Evolutionary conservation across 192 early-diverging fungal species (phyloP).

Genomic region (Lobulomyces angularis): DNA sequence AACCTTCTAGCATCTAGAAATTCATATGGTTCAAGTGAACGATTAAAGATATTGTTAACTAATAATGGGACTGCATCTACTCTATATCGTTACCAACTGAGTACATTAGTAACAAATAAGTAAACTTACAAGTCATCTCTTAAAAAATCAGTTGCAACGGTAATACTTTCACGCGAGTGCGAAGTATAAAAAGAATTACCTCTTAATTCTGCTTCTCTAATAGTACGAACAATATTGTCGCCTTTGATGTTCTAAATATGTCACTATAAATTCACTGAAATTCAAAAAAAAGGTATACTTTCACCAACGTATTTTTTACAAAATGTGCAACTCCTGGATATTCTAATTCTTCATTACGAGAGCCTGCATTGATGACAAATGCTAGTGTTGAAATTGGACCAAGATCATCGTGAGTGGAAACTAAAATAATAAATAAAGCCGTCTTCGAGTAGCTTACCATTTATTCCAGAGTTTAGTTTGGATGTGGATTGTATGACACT

Average conservation of each 20-base stretch:
- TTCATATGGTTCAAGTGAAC: slow-evolving; percentile 75
- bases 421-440: too few relatives aligned
- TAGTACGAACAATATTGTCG: slow-evolving; percentile 72
- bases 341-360: slow-evolving; percentile 63
- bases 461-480: too few relatives aligned
- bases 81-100: slow-evolving; percentile 41
- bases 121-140: slow-evolving; percentile 70
- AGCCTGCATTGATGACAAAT: slow-evolving; percentile 77
- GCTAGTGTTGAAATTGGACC: slow-evolving; percentile 69
- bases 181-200: slow-evolving; percentile 73
- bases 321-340: slow-evolving; percentile 78
- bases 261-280: too few relatives aligned
- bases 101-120: too few relatives aligned
- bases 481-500: too few relatives aligned
- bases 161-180: slow-evolving; percentile 70
- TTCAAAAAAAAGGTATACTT: slow-evolving; percentile 43
- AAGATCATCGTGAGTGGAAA: slow-evolving; percentile 55
- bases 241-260: slow-evolving; percentile 70
- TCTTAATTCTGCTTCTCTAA: slow-evolving; percentile 82
- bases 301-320: slow-evolving; percentile 80
- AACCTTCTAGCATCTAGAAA: slow-evolving; percentile 55
- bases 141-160: slow-evolving; percentile 83
- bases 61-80: slow-evolving; percentile 64
- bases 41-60: slow-evolving; percentile 61
- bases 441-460: too few relatives aligned